Evolutionary conservation across 2,329 filamentous ascomycete species (phyloP).

Genomic region (Trichophyton simii): DNA sequence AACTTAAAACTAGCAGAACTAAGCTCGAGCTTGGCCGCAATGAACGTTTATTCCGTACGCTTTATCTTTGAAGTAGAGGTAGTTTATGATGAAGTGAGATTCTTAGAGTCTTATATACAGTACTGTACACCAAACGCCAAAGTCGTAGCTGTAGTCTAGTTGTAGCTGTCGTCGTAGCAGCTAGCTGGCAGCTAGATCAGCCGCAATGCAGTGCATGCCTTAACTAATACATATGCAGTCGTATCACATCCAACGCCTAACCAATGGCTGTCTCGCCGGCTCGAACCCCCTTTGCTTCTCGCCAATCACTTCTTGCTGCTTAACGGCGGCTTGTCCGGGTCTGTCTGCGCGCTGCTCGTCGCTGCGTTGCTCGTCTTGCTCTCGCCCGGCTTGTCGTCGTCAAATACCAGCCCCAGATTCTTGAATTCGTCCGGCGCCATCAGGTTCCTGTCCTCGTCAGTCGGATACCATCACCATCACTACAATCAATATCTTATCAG

Average conservation of each 20-base stretch:
- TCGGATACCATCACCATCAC: background rate
- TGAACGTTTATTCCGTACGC: background rate
- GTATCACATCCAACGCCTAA: background rate
- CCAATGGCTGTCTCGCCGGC: background rate
- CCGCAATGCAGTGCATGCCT: background rate
- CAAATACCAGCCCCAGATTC: constrained; percentile 68
- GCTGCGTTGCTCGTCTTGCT: background rate
- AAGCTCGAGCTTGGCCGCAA: background rate
- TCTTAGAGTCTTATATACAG: background rate
- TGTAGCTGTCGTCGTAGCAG: too few species aligned
- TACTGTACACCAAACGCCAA: background rate
- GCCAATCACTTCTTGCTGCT: background rate
- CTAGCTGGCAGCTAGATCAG: background rate
- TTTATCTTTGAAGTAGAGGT: too few species aligned
- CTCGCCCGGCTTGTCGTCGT: constrained; percentile 18
- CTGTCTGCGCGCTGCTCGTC: background rate
- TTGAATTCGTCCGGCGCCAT: constrained; percentile 95
- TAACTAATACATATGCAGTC: background rate
- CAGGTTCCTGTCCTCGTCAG: constrained; percentile 51
- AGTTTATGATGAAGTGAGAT: background rate
- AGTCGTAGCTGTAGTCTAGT: too few species aligned
- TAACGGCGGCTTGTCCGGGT: constrained; percentile 1
- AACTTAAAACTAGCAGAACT: background rate
- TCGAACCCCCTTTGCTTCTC: background rate
- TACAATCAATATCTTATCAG: too few species aligned